phyloP scores from a whole-genome alignment of 2,329 filamentous ascomycete species.

The Colletotrichum theobromicola region DNA sequence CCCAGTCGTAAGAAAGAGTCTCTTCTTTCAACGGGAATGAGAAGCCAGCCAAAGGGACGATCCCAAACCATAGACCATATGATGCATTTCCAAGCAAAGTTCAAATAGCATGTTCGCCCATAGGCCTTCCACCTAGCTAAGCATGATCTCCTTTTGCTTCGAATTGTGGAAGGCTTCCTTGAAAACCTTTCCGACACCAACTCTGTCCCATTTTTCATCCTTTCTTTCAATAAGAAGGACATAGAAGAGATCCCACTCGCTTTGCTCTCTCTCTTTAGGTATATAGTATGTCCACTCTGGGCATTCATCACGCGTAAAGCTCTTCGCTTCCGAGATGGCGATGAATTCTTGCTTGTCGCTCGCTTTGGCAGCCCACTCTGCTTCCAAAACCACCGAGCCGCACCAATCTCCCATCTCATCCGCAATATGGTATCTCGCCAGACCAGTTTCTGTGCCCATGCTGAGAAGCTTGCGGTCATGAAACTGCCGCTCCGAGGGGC shows the following conservation, averaged over 20 bases:
- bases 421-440: conserved; percentile 29
- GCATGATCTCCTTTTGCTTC: conserved; percentile 31
- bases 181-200: conserved; percentile 38
- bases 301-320: conserved; percentile 34
- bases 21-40: background rate
- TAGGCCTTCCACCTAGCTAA: background rate
- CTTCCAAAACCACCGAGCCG: conserved; percentile 31
- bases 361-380: conserved; percentile 22
- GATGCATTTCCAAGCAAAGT: rapidly evolving
- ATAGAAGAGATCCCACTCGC: conserved; percentile 37
- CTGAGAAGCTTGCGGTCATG: background rate
- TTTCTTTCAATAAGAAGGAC: conserved; percentile 33
- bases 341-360: conserved; percentile 28
- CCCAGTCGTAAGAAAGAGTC: background rate
- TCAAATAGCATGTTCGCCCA: background rate
- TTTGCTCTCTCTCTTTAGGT: conserved; percentile 33
- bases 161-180: conserved; percentile 29
- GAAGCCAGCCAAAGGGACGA: background rate
- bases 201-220: conserved; percentile 27
- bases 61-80: background rate
- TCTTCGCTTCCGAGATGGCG: conserved; percentile 37
- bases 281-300: conserved; percentile 38
- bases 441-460: background rate
- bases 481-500: background rate
- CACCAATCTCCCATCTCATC: conserved; percentile 36